Base-by-base conservation (phyloP, 768 basidiomycete species). In the Lactarius akahatsu region DNA sequence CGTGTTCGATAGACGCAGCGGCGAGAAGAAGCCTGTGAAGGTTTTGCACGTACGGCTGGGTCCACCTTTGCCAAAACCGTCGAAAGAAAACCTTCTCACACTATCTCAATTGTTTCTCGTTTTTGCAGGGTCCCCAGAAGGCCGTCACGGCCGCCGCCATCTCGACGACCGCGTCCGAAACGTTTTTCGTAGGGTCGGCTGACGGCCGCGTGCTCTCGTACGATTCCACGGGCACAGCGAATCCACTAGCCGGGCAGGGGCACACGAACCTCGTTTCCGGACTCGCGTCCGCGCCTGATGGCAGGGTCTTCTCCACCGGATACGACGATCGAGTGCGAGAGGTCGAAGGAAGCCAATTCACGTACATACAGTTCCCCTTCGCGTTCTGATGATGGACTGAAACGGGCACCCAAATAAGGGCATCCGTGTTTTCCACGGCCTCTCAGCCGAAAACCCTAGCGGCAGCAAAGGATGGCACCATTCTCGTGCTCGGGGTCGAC, bases 291-390 rank as follows among this genome's bases (percentile, higher is more conserved):
- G 78, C 80, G 11, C 71, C 77, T 0, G 73, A 75, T 9, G 85
- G 83, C 32, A 85, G 82, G 61, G 79, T 90, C 1, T 89, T 85
- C 71, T 89, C 89, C 26, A 78, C 86, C 18, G 95, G 91, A 15
- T 94, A 85, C 72, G 96, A 97, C 68, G 96, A 97, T 73, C 80
- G 75, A 38, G 78, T 94, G 4, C 81, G 88, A 55, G 91, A 92
- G 72, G 85, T 94, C 54, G 82, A 81, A 13, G 70, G 77, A 23
- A 76, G 76, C 26, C 76, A 74, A 67, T 88, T 85, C 74, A 75
- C 80, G 84, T 89, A 65, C 64, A 85, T 80, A 41, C n/a, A 28
- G 11, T 13, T 28, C 7, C 45, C 64, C 41, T 32, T 57, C 41
- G 38, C 28, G 0, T 32, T 60, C 60, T 72, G 38, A 58, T 61